Evolutionary conservation across 2,329 filamentous ascomycete genomes (phyloP).

Genomic region (Dothistroma pini): DNA sequence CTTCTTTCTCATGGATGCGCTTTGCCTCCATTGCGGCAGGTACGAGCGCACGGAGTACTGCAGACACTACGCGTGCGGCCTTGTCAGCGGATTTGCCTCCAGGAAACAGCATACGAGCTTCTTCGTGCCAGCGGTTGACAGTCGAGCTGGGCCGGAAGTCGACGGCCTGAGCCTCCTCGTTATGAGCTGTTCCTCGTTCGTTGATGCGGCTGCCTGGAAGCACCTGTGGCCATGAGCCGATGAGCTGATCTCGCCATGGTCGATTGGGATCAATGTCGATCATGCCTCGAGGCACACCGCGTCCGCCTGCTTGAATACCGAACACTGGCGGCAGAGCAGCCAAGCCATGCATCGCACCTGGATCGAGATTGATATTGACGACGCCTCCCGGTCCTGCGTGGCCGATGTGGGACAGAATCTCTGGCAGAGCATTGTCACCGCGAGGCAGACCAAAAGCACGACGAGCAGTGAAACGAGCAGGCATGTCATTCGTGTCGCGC

Average conservation of each 20-base stretch:
- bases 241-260: constrained; percentile 23
- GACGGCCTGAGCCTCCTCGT: constrained; percentile 69
- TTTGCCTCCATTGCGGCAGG: constrained; percentile 81
- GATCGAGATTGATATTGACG: constrained; percentile 27
- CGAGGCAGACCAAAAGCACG: constrained; percentile 23
- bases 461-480: constrained; percentile 15
- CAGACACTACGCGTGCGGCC: constrained; percentile 62
- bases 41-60: constrained; percentile 69
- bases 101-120: constrained; percentile 76
- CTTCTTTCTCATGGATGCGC: constrained; percentile 64
- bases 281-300: constrained; percentile 17
- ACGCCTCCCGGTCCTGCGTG: constrained; percentile 15
- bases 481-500: constrained; percentile 7
- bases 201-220: constrained; percentile 52
- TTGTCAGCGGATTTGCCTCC: constrained; percentile 66
- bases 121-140: constrained; percentile 77
- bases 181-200: constrained; percentile 35
- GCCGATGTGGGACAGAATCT: constrained; percentile 26
- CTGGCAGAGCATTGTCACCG: constrained; percentile 24
- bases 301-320: constrained; percentile 17
- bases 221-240: constrained; percentile 19
- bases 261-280: constrained; percentile 30
- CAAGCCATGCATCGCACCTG: constrained; percentile 20
- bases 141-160: constrained; percentile 71
- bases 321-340: constrained; percentile 25